Evolutionary conservation across 345 rosid genomes (phyloP), one percentile per base, ranked within the genome.

Genomic region (Bruguiera sexangula): DNA sequence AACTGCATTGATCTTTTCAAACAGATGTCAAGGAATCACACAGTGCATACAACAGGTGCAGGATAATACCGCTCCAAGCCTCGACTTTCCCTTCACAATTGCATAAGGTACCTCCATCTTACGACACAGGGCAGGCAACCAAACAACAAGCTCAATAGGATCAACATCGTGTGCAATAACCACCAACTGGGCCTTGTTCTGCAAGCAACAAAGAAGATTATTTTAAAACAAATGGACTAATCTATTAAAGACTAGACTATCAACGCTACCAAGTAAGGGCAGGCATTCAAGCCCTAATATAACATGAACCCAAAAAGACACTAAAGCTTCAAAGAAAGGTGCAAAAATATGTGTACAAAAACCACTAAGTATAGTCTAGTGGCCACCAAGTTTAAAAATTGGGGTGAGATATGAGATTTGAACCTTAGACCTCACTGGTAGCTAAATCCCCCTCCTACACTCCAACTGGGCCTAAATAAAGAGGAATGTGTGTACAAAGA

Each of bases 21-120:
- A 43, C 48, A 46, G 56, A 55, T 5, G 30, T 13, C 7, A 26
- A 30, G 13, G 1, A 27, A 16, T 8, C 4, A 19, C 8, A 18
- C 48, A 31, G 4, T 20, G 58, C 15, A 59, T 19, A 6, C 22
- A 21, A n/a, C 1, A 21, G 20, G 21, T 5, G 6, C 46, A 46
- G 58, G 60, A 48, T 26, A 18, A 48, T 70, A 87, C 92, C 71
- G 90, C 76, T 82, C 92, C 92, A 68, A 89, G 79, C 20, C 94
- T 84, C 6, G 94, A 74, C 77, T 89, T 89, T 1, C 91, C 95
- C 79, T 89, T 89, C 69, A 89, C 95, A 63, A 89, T 69, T 84
- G 82, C 88, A 83, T 89, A 89, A 0, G 95, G 95, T 29, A 89
- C 85, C 80, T 89, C 95, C 92, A 89, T 87, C 79, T 89, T 89